Conservation (phyloP, 2,329 filamentous ascomycete genomes). For the Plectosphaerella plurivora region DNA sequence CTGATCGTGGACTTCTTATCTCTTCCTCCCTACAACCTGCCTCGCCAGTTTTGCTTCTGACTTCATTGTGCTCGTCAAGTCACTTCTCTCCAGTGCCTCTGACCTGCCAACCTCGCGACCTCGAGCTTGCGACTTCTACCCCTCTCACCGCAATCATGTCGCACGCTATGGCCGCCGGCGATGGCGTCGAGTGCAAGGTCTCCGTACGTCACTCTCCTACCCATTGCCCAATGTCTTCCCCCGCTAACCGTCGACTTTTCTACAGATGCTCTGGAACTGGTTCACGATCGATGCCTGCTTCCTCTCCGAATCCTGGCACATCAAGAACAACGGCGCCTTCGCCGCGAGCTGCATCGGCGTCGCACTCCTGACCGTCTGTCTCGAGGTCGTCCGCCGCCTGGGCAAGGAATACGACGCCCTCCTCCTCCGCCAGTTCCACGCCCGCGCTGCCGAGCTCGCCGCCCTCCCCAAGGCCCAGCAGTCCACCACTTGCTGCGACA, state of each 20-base stretch:
- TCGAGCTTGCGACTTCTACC: neutral
- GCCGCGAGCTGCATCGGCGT: slow-evolving; percentile 39
- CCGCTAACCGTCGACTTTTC: neutral
- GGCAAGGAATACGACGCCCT: slow-evolving; percentile 37
- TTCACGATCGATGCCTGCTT: slow-evolving; percentile 37
- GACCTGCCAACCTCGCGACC: neutral
- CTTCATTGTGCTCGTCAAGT: neutral
- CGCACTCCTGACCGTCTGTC: slow-evolving; percentile 30
- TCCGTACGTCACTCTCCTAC: slow-evolving; percentile 17
- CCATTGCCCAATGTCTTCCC: neutral
- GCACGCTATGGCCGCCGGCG: slow-evolving; percentile 13
- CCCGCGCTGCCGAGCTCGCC: slow-evolving; percentile 22
- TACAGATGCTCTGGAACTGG: slow-evolving; percentile 42
- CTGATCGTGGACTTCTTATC: too few relatives aligned
- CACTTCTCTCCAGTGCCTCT: neutral
- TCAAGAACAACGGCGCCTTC: slow-evolving; percentile 33
- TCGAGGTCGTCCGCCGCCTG: slow-evolving; percentile 34
- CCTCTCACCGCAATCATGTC: slow-evolving; percentile 14
- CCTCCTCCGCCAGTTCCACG: slow-evolving; percentile 32
- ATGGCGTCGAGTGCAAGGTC: slow-evolving; percentile 23
- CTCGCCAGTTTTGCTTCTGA: too few relatives aligned
- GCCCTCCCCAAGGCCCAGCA: slow-evolving; percentile 4
- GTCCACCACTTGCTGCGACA: slow-evolving; percentile 8
- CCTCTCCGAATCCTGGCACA: slow-evolving; percentile 33
- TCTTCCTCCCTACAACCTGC: too few relatives aligned